Conservation (phyloP, 2,329 filamentous ascomycete species). For the Dendrostoma leiphaemia region DNA sequence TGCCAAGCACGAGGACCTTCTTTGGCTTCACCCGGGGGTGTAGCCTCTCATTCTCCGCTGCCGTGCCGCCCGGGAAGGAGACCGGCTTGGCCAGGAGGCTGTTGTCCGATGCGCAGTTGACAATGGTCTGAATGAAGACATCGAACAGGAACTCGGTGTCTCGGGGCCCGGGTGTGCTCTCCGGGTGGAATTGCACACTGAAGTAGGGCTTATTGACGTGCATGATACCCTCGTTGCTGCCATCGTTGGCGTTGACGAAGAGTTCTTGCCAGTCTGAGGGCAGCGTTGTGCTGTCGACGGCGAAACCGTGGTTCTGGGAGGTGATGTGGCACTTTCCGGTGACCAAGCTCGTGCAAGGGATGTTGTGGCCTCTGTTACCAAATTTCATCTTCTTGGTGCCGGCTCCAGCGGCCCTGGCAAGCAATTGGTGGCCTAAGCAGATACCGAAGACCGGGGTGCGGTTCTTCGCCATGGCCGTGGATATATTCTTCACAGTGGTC, state of each 20-base stretch:
- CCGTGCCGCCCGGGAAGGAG: constrained; percentile 80
- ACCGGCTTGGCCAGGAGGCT: constrained; percentile 71
- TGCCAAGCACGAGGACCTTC: constrained; percentile 92
- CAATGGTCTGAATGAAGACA: constrained; percentile 87
- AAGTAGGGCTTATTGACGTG: constrained; percentile 86
- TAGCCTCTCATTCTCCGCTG: constrained; percentile 72
- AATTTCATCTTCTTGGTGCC: constrained; percentile 97
- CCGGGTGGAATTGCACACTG: constrained; percentile 99
- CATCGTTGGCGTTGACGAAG: constrained; percentile 97
- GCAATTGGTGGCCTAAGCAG: constrained; percentile 90
- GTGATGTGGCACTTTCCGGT: constrained; percentile 98
- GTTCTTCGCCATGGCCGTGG: constrained; percentile 72
- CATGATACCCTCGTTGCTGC: constrained; percentile 96
- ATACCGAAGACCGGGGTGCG: constrained; percentile 92
- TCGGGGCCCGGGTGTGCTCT: constrained; percentile 90
- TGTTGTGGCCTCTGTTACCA: constrained; percentile 97
- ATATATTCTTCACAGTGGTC: constrained; percentile 75
- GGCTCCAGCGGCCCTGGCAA: constrained; percentile 84
- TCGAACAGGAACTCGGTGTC: constrained; percentile 98
- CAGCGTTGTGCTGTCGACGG: constrained; percentile 78
- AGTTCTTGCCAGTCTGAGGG: constrained; percentile 84
- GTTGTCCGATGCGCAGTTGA: constrained; percentile 65
- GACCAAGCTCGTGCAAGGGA: constrained; percentile 93
- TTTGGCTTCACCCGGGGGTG: constrained; percentile 82
- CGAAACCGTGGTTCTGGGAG: constrained; percentile 97